A percentile compares a stretch with the other conserved stretches of the same genome.
Conservation (phyloP, 2,329 filamentous ascomycete species). For the Venturiaceae sp. region DNA sequence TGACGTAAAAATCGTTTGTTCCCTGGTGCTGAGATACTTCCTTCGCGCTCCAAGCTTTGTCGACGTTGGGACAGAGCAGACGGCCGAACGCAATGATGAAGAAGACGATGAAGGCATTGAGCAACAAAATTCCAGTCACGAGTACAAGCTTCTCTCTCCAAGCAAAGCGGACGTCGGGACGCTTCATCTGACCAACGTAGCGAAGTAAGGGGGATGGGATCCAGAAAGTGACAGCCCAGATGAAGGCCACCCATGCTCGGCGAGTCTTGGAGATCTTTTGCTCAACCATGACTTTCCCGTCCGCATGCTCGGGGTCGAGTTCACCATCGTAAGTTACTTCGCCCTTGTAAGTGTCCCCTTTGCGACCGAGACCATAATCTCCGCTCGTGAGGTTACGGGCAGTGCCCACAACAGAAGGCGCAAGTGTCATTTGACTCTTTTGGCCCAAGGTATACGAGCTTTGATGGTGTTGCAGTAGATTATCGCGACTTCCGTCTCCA, state of each 20-base stretch:
- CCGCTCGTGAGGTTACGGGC: constrained; percentile 39
- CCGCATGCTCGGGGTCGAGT: constrained; percentile 68
- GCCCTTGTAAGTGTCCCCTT: constrained; percentile 70
- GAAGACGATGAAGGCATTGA: constrained; percentile 79
- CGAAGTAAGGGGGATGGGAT: constrained; percentile 78
- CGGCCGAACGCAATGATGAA: constrained; percentile 84
- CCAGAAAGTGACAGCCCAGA: constrained; percentile 88
- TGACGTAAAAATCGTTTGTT: constrained; percentile 75
- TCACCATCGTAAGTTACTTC: constrained; percentile 62
- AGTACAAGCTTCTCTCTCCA: constrained; percentile 94
- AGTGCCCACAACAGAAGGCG: constrained; percentile 55
- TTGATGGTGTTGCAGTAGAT: constrained; percentile 48
- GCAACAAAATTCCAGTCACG: constrained; percentile 65
- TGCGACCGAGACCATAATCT: constrained; percentile 81
- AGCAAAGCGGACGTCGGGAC: constrained; percentile 90
- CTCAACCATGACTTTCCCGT: constrained; percentile 67
- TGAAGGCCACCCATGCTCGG: constrained; percentile 68
- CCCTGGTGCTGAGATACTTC: constrained; percentile 64
- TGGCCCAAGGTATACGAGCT: constrained; percentile 35
- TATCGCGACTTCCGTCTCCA: constrained; percentile 58
- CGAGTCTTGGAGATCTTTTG: constrained; percentile 53
- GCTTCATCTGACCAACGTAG: constrained; percentile 88
- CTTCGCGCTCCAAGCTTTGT: constrained; percentile 73
- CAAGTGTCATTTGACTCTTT: constrained; percentile 31
- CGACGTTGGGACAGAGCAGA: constrained; percentile 78